A percentile compares a stretch with the other conserved stretches of the same genome.
These are phyloP conservation scores for Penstemon eatonii DNA, from an alignment of 257 asterid genomes.

Conservation along the genomic window DNA sequence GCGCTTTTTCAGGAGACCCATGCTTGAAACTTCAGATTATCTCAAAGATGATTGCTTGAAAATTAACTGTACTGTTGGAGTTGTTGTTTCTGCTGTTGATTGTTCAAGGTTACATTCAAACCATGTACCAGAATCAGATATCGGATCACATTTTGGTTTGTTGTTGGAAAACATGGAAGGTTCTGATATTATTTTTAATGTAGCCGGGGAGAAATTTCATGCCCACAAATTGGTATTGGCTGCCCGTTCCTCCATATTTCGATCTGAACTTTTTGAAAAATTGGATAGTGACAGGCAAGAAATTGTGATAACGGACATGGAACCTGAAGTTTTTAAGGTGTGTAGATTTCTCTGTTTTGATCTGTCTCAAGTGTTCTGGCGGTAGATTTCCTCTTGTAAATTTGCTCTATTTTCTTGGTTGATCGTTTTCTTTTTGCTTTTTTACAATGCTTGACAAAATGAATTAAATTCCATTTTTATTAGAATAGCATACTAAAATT, in stretches of 20 bases:
- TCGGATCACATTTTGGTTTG: constrained; percentile 82
- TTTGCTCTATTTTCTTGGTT: no score
- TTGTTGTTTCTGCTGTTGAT: constrained; percentile 67
- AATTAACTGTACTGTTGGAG: constrained; percentile 62
- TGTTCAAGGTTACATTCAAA: constrained; percentile 78
- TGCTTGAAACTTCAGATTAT: constrained; percentile 57
- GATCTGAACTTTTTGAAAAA: constrained; percentile 60
- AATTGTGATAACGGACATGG: constrained; percentile 69
- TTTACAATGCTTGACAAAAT: neutral
- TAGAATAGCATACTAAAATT: constrained; percentile 28
- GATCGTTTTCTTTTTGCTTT: no score
- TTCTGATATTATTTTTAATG: constrained; percentile 75
- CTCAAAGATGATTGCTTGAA: constrained; percentile 63
- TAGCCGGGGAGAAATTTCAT: constrained; percentile 74
- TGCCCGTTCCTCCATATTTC: constrained; percentile 82
- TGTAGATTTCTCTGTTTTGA: constrained; percentile 14
- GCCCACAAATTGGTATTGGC: constrained; percentile 95
- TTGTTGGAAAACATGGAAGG: constrained; percentile 85
- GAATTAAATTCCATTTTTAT: neutral
- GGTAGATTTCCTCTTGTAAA: no score
- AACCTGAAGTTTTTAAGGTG: constrained; percentile 91
- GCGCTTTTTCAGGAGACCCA: constrained; percentile 51
- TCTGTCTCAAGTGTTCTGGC: no score
- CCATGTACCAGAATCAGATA: constrained; percentile 88
- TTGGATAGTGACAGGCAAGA: constrained; percentile 58